A percentile compares a stretch with the other conserved stretches of the same genome.
Conservation (phyloP, 2,329 filamentous ascomycete genomes). For the Ophiocordyceps camponoti-floridani region DNA sequence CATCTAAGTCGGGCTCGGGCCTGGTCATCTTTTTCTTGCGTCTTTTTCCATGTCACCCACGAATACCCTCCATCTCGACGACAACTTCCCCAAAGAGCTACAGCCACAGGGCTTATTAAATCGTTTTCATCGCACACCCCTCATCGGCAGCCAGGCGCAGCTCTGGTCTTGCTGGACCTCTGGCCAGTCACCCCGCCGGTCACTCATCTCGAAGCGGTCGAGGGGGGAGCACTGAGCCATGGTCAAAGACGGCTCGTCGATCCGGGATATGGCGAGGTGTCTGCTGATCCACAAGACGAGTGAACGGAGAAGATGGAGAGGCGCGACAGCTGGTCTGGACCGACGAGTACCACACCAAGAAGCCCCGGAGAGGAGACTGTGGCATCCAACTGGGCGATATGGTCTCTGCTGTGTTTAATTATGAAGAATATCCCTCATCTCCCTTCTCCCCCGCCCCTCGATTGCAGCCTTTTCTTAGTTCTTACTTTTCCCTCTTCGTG, state of each 20-base stretch:
- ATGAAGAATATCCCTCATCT: not conserved
- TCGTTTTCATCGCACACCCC: constrained; percentile 14
- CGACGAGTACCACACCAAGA: not conserved
- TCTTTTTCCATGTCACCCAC: constrained; percentile 11
- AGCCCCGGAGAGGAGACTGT: not conserved
- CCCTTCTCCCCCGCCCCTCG: not conserved
- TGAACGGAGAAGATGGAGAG: not conserved
- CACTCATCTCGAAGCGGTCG: not conserved
- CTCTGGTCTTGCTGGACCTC: not conserved
- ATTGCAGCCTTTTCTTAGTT: not conserved
- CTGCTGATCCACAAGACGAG: not conserved
- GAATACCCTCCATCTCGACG: constrained; percentile 26
- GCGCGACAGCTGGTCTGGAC: not conserved
- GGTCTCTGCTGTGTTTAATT: not conserved
- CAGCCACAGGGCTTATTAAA: constrained; percentile 19
- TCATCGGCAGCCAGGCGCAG: constrained; percentile 4
- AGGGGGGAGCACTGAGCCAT: not conserved
- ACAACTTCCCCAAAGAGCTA: constrained; percentile 19
- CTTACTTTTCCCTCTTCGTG: not conserved
- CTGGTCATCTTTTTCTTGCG: constrained; percentile 7
- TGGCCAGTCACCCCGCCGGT: not conserved
- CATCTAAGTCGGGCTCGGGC: constrained; percentile 43
- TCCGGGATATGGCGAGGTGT: not conserved
- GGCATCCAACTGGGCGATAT: not conserved
- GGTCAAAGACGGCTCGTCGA: not conserved